Evolutionary conservation across 169 alveolate species (phyloP), one percentile per base, ranked within the genome.

Genomic region (Plasmodium gonderi): DNA sequence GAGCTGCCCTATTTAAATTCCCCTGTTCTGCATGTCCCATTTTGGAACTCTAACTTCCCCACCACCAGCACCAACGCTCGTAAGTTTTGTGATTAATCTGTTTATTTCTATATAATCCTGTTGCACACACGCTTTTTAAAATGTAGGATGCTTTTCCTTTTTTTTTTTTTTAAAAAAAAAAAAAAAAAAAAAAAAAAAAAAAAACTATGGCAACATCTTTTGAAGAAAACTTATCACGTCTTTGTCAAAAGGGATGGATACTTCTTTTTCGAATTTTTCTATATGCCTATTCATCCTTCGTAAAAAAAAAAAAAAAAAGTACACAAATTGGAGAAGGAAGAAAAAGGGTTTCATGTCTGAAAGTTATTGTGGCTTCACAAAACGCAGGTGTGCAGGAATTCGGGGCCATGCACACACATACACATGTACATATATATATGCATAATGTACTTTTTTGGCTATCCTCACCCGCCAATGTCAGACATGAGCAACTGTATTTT

Each of bases 241-340:
- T 20, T 69, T 31, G 47, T 85, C 85, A 26, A 85, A 75, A 14
- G 31, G 29, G 5, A 74, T 8, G n/a, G 47, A 69, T 33, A 65
- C 65, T 85, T 85, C 92, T 45, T 54, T 85, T 44, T 85, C 92
- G 44, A 85, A 85, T 85, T 85, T 85, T 85, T 85, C 67, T 60
- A 85, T 74, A 74, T 85, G 92, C 68, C 44, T 85, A 4, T 33
- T 23, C 44, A 17, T 74, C 78, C 92, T 85, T 85, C 11, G 78
- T 20, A 51, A 83, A 83, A 44, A 42, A 29, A 64, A 64, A 38
- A 33, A 40, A 51, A 47, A 6, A 77, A 26, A 45, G n/a, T n/a
- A n/a, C n/a, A n/a, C n/a, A n/a, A n/a, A n/a, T n/a, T n/a, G n/a
- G n/a, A n/a, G n/a, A n/a, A n/a, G n/a, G n/a, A n/a, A n/a, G n/a